These are phyloP conservation scores for Achaetomium macrosporum DNA, from an alignment of 2,329 filamentous ascomycete species.

Conservation along the genomic window DNA sequence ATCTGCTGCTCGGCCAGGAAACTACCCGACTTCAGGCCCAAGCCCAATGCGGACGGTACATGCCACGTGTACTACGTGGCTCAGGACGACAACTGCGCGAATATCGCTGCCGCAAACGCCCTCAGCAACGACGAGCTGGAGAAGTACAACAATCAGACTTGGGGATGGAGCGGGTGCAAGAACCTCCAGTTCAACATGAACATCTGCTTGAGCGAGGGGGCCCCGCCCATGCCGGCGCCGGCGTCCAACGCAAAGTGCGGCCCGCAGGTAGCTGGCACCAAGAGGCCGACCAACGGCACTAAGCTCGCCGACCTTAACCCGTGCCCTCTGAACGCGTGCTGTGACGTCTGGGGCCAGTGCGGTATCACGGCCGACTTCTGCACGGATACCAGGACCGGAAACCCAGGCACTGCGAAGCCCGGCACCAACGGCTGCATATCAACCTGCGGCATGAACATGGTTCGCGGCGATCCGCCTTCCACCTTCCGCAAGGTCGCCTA, in stretches of 20 bases:
- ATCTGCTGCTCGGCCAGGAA: conserved; percentile 31
- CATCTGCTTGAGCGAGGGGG: conserved; percentile 35
- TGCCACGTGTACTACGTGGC: conserved; percentile 32
- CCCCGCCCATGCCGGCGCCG: conserved; percentile 32
- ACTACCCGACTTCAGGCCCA: conserved; percentile 29
- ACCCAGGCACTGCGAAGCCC: conserved; percentile 32
- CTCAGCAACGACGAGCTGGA: conserved; percentile 36
- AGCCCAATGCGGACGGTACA: conserved; percentile 29
- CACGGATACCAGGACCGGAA: conserved; percentile 28
- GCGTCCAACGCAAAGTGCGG: conserved; percentile 35
- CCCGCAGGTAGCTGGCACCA: conserved; percentile 13
- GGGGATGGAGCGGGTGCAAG: conserved; percentile 34
- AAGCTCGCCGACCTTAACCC: conserved; percentile 24
- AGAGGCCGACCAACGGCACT: neutral
- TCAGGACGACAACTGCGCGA: conserved; percentile 30
- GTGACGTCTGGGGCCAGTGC: conserved; percentile 30
- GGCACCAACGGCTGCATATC: conserved; percentile 34
- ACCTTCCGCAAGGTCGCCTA: conserved; percentile 14
- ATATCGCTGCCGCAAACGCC: conserved; percentile 29
- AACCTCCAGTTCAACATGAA: conserved; percentile 24
- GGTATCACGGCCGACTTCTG: conserved; percentile 34
- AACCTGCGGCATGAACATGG: conserved; percentile 35
- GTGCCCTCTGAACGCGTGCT: conserved; percentile 20
- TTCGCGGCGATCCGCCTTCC: conserved; percentile 14
- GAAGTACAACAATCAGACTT: conserved; percentile 35